Base-by-base conservation (phyloP, 345 rosid species). In the Microthlaspi erraticum region DNA sequence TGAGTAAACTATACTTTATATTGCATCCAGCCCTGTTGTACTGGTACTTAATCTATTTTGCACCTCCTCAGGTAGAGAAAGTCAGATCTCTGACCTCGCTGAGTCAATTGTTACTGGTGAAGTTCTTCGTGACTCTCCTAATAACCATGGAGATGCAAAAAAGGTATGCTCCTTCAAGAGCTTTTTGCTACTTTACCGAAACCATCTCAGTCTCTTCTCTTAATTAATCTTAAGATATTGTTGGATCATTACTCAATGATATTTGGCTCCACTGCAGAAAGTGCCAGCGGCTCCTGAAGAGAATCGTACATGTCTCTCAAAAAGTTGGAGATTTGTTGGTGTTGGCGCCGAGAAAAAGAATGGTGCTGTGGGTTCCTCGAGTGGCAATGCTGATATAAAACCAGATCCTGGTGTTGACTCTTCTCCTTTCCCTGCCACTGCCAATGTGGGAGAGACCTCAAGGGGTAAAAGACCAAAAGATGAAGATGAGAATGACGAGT, bases 381-480 rank as follows among this genome's bases (percentile, higher is more conserved):
- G 54, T 71, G 82, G 74, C 74, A 26, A 57, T 7, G 52, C 77
- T 68, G 59, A 63, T 64, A 63, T 82, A 29, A 83, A 86, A 74
- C 58, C 83, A 12, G 86, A 85, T 48, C 54, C 48, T 6, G 61
- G 60, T 31, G 9, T 20, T 76, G 72, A 73, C 70, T 45, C 69
- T 39, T 62, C 50, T 66, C 76, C 79, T 71, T 76, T 75, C 60
- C 62, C 70, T 31, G 46, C 41, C 64, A 60, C 64, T 61, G 59
- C 19, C 60, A 43, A 41, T 68, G 58, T 60, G 39, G 83, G 80
- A 54, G 85, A 84, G 67, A 68, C 71, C 75, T 78, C 57, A 19
- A 80, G 73, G 70, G 87, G 91, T 65, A 93, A 91, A 79, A 82
- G 88, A 65, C 87, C 81, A 41, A 93, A 85, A 80, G 84, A 89